A percentile compares a stretch with the other conserved stretches of the same genome.
phyloP scores from a whole-genome alignment of 192 early-diverging fungal species.

The Podila horticola region DNA sequence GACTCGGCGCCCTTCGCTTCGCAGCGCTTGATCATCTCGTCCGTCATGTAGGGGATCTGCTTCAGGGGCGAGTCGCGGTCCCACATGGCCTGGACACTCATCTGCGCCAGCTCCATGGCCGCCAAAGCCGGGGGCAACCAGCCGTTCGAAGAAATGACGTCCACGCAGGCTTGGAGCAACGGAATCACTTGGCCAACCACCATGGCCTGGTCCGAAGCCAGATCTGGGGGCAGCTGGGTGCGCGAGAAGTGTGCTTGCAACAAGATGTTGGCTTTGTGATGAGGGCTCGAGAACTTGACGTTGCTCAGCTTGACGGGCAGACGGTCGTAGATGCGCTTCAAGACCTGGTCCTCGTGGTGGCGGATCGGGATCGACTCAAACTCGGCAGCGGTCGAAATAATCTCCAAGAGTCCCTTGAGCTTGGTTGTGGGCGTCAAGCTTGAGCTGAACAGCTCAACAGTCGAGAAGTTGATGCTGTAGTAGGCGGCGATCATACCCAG shows the following conservation, averaged over 20 bases:
- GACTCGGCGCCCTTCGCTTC: conserved; percentile 78
- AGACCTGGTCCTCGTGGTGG: conserved; percentile 88
- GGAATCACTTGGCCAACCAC: conserved; percentile 76
- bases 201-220: conserved; percentile 88
- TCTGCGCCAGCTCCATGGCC: conserved; percentile 97
- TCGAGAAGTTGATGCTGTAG: conserved; percentile 95
- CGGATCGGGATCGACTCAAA: conserved; percentile 93
- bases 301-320: conserved; percentile 77
- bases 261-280: conserved; percentile 92
- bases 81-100: conserved; percentile 98
- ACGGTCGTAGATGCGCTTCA: conserved; percentile 84
- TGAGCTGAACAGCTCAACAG: conserved; percentile 93
- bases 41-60: conserved; percentile 90
- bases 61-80: conserved; percentile 90
- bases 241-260: conserved; percentile 97
- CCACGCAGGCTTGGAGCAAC: conserved; percentile 92
- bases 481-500: conserved; percentile 98
- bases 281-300: conserved; percentile 87
- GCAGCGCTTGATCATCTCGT: conserved; percentile 75
- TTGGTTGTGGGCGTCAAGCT: conserved; percentile 89
- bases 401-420: conserved; percentile 91
- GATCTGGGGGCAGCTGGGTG: conserved; percentile 87
- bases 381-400: conserved; percentile 93
- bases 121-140: conserved; percentile 91
- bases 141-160: conserved; percentile 92